Conservation (phyloP, 164 flowering plant species). For the Nymphaea colorata region DNA sequence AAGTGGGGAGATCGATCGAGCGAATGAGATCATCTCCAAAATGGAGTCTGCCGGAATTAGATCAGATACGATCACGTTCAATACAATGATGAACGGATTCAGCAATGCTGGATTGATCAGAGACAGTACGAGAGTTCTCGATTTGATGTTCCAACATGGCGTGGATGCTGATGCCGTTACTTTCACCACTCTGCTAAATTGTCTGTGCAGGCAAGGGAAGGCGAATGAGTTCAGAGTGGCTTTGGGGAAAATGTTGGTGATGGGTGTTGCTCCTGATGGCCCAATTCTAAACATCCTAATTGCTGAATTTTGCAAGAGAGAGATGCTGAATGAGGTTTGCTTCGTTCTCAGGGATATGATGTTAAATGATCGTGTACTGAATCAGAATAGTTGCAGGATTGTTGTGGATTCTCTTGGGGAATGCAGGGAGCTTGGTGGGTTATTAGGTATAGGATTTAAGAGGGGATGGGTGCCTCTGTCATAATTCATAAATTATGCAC, state of each 20-base stretch:
- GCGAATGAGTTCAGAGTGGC: conserved; percentile 28
- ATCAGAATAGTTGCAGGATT: neutral
- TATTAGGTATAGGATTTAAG: neutral
- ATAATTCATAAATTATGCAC: neutral
- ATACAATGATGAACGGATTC: conserved; percentile 54
- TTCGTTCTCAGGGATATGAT: neutral
- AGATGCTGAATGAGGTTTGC: conserved; percentile 33
- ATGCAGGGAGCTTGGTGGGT: neutral
- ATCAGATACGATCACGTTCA: conserved; percentile 61
- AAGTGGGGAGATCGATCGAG: conserved; percentile 41
- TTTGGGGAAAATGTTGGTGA: conserved; percentile 45
- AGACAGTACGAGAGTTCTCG: conserved; percentile 35
- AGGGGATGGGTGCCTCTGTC: neutral
- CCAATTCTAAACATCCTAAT: conserved; percentile 44
- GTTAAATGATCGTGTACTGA: neutral
- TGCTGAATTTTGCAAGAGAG: conserved; percentile 28
- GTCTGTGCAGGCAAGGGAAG: conserved; percentile 42
- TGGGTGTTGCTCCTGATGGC: conserved; percentile 37
- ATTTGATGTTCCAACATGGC: conserved; percentile 34
- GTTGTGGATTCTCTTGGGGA: neutral
- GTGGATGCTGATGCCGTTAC: conserved; percentile 52
- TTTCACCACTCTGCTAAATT: conserved; percentile 63
- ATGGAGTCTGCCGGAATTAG: conserved; percentile 47
- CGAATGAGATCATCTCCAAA: conserved; percentile 31
- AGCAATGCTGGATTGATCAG: conserved; percentile 44